Evolutionary conservation across 768 basidiomycete genomes (phyloP).

Genomic region (Pisolithus marmoratus): DNA sequence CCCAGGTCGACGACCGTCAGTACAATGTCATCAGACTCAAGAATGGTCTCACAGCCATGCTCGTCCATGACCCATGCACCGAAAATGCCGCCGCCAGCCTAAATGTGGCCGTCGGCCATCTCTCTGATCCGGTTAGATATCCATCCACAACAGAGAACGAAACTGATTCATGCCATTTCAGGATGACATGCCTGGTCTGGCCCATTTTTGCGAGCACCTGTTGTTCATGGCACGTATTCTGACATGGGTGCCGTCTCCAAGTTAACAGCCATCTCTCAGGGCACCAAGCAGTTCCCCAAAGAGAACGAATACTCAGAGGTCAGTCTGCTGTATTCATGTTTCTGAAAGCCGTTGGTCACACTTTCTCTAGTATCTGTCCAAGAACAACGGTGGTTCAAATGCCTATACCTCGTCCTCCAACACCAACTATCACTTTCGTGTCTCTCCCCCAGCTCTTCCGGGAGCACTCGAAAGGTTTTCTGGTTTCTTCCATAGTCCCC

Average conservation of each 20-base stretch:
- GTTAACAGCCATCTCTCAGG: slow-evolving; percentile 36
- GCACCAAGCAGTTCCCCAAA: slow-evolving; percentile 75
- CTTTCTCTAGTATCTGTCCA: slow-evolving; percentile 55
- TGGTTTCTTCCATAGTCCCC: slow-evolving; percentile 88
- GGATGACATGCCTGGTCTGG: slow-evolving; percentile 88
- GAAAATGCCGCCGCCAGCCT: slow-evolving; percentile 95
- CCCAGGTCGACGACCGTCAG: slow-evolving; percentile 70
- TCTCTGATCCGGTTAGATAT: slow-evolving; percentile 79
- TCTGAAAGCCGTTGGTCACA: background rate
- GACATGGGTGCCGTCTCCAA: background rate
- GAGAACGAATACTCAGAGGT: slow-evolving; percentile 96
- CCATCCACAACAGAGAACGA: background rate
- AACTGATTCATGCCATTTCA: slow-evolving; percentile 20
- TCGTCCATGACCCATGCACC: slow-evolving; percentile 78
- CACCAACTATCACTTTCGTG: slow-evolving; percentile 84
- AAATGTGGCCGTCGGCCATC: slow-evolving; percentile 91
- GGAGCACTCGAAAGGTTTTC: slow-evolving; percentile 75
- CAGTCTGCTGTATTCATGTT: slow-evolving; percentile 5
- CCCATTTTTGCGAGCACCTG: slow-evolving; percentile 95
- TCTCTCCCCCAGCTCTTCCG: slow-evolving; percentile 55
- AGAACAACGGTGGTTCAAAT: slow-evolving; percentile 85
- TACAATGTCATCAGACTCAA: slow-evolving; percentile 80
- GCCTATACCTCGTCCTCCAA: slow-evolving; percentile 90
- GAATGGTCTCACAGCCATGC: slow-evolving; percentile 82
- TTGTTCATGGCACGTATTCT: slow-evolving; percentile 77